A percentile compares a stretch with the other conserved stretches of the same genome.
These are phyloP conservation scores for Chernovozyma aurita DNA, from an alignment of 1,139 yeast genomes.

Conservation along the genomic window DNA sequence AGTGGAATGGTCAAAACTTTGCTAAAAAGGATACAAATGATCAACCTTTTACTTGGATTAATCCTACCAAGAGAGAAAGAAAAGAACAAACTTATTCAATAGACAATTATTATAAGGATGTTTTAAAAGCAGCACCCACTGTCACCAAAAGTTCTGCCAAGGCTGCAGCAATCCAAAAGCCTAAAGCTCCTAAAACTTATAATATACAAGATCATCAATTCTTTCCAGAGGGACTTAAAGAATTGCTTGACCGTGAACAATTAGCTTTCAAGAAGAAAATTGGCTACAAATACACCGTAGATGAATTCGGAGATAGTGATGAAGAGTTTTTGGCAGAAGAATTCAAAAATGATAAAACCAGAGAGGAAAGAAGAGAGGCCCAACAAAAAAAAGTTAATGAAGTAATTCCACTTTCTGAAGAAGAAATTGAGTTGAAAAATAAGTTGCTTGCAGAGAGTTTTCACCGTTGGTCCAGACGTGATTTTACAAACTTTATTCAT, in stretches of 20 bases:
- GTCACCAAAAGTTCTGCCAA: slow-evolving; percentile 13
- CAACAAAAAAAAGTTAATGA: slow-evolving; percentile 67
- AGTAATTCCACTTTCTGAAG: slow-evolving; percentile 72
- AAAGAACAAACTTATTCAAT: slow-evolving; percentile 85
- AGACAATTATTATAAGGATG: slow-evolving; percentile 84
- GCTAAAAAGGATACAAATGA: slow-evolving; percentile 54
- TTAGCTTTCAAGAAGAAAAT: slow-evolving; percentile 68
- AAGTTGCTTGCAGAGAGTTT: slow-evolving; percentile 63
- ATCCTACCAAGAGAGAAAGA: slow-evolving; percentile 85
- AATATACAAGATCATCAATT: slow-evolving; percentile 86
- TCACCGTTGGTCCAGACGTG: slow-evolving; percentile 80
- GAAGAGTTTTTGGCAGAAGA: slow-evolving; percentile 57
- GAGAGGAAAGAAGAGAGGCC: slow-evolving; percentile 41
- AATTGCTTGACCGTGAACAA: slow-evolving; percentile 73
- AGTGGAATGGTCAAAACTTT: slow-evolving; percentile 96
- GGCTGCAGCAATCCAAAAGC: slow-evolving; percentile 41
- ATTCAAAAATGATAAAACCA: slow-evolving; percentile 25
- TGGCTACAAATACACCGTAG: slow-evolving; percentile 61
- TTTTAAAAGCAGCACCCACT: slow-evolving; percentile 39
- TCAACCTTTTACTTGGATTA: slow-evolving; percentile 66
- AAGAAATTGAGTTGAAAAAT: slow-evolving; percentile 64
- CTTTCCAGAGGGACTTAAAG: slow-evolving; percentile 62
- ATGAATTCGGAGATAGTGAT: slow-evolving; percentile 50
- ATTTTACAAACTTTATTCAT: slow-evolving; percentile 80
- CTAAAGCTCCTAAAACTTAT: slow-evolving; percentile 69